phyloP scores from a whole-genome alignment of 1,284 basidiomycete genomes.

The Heterobasidion annosum region DNA sequence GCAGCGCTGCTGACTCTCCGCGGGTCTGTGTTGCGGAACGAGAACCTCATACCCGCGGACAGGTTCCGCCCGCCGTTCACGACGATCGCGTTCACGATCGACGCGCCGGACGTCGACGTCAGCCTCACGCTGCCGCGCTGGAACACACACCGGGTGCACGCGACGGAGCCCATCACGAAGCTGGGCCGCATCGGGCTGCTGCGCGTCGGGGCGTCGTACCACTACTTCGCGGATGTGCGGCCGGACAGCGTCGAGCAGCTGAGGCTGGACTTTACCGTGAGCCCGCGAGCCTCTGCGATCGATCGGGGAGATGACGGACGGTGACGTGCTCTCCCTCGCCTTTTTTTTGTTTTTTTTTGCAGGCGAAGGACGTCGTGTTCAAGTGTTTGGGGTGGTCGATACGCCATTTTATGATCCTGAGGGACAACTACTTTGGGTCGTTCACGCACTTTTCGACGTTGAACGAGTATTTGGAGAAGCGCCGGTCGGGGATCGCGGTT shows the following conservation, averaged over 20 bases:
- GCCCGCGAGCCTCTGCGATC: constrained; percentile 11
- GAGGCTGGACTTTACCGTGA: constrained; percentile 58
- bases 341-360: constrained; percentile 1
- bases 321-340: background rate
- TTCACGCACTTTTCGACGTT: constrained; percentile 89
- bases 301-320: no score
- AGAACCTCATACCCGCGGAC: constrained; percentile 57
- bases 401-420: constrained; percentile 77
- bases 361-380: constrained; percentile 51
- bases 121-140: constrained; percentile 72
- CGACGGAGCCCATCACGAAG: constrained; percentile 39
- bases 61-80: constrained; percentile 69
- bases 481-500: constrained; percentile 42
- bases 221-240: constrained; percentile 59
- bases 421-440: constrained; percentile 87
- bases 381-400: constrained; percentile 81
- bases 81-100: constrained; percentile 57
- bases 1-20: constrained; percentile 66
- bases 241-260: constrained; percentile 75
- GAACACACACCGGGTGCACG: constrained; percentile 79
- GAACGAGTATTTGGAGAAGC: constrained; percentile 73
- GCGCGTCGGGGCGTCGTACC: constrained; percentile 62
- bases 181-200: constrained; percentile 55
- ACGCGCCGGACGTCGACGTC: constrained; percentile 49
- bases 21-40: constrained; percentile 47